A percentile compares a stretch with the other conserved stretches of the same genome.
Evolutionary conservation across 2,329 filamentous ascomycete genomes (phyloP).

Genomic region (Thermoascus crustaceus): DNA sequence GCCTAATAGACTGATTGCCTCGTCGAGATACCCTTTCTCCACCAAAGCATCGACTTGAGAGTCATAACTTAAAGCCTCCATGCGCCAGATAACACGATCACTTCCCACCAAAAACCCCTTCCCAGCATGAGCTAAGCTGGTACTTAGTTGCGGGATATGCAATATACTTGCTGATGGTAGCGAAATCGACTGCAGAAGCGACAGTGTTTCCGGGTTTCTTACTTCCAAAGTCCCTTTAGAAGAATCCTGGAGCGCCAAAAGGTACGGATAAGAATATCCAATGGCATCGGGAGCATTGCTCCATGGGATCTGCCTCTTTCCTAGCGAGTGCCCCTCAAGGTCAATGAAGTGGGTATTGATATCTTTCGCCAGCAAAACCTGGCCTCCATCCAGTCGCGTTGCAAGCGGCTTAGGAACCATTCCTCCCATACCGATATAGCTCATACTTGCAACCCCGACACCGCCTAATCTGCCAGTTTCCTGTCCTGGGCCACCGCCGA

Average conservation of each 20-base stretch:
- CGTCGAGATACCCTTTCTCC: slow-evolving; percentile 66
- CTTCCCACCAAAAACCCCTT: slow-evolving; percentile 94
- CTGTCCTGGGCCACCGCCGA: slow-evolving; percentile 55
- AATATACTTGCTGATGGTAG: slow-evolving; percentile 75
- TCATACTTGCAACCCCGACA: slow-evolving; percentile 79
- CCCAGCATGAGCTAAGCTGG: slow-evolving; percentile 88
- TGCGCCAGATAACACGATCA: slow-evolving; percentile 88
- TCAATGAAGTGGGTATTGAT: slow-evolving; percentile 92
- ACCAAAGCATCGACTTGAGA: slow-evolving; percentile 79
- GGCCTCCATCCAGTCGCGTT: slow-evolving; percentile 69
- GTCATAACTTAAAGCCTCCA: slow-evolving; percentile 88
- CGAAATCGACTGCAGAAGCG: slow-evolving; percentile 75
- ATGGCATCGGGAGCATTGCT: slow-evolving; percentile 77
- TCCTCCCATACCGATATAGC: slow-evolving; percentile 89
- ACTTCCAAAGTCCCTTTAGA: slow-evolving; percentile 82
- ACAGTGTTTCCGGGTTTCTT: slow-evolving; percentile 83
- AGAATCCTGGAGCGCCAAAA: slow-evolving; percentile 75
- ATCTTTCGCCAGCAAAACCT: slow-evolving; percentile 93
- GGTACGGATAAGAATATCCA: slow-evolving; percentile 94
- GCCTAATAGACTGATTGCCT: slow-evolving; percentile 78
- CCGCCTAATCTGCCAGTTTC: slow-evolving; percentile 72
- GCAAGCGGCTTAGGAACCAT: slow-evolving; percentile 88
- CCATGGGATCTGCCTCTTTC: slow-evolving; percentile 90
- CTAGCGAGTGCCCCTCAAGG: slow-evolving; percentile 68
- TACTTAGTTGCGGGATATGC: slow-evolving; percentile 85